These are phyloP conservation scores for Penicillium samsonianum DNA, from an alignment of 495 filamentous ascomycete species.

Conservation along the genomic window DNA sequence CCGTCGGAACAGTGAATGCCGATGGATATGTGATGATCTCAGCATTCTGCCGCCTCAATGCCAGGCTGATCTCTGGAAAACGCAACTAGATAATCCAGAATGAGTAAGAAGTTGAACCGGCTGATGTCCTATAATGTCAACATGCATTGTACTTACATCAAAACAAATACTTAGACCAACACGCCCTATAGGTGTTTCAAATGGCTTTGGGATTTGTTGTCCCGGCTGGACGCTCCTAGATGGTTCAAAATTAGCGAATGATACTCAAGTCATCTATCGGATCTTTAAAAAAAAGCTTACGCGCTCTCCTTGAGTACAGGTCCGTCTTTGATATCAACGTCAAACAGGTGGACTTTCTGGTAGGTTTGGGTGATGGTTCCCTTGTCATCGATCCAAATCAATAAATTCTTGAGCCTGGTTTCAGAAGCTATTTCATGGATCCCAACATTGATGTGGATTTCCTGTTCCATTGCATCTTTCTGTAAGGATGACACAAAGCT, in stretches of 20 bases:
- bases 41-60: constrained; percentile 65
- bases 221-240: constrained; percentile 61
- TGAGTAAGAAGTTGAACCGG: neutral
- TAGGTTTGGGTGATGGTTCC: constrained; percentile 65
- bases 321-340: constrained; percentile 65
- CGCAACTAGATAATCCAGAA: constrained; percentile 52
- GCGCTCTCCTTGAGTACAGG: constrained; percentile 64
- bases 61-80: constrained; percentile 75
- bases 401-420: constrained; percentile 60
- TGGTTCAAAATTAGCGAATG: neutral
- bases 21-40: constrained; percentile 85
- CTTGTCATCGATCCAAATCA: constrained; percentile 68
- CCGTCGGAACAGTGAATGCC: constrained; percentile 88
- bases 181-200: constrained; percentile 69
- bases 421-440: constrained; percentile 75
- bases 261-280: neutral
- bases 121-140: neutral
- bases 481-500: constrained; percentile 74
- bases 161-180: constrained; percentile 86
- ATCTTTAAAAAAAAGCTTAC: constrained; percentile 25
- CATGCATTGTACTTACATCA: constrained; percentile 57
- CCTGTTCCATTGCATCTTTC: constrained; percentile 57
- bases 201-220: constrained; percentile 61
- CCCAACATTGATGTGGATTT: constrained; percentile 80
- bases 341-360: constrained; percentile 80